These are phyloP conservation scores for Suillus variegatus DNA, from an alignment of 768 basidiomycete species.

Conservation along the genomic window DNA sequence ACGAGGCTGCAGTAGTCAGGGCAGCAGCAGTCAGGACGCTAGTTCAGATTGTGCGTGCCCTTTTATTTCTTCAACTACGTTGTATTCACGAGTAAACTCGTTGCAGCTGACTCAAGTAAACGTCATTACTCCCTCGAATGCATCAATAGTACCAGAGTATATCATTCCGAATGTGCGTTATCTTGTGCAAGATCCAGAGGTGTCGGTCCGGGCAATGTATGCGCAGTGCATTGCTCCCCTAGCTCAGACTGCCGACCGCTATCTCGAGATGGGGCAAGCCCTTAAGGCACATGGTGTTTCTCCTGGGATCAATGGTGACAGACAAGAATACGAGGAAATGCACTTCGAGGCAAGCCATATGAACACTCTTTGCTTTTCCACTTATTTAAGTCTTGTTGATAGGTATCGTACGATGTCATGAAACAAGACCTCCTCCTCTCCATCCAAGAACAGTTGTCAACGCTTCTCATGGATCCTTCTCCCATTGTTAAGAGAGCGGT, in stretches of 20 bases:
- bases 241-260: constrained; percentile 83
- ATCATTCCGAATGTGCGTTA: constrained; percentile 89
- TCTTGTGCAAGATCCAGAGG: constrained; percentile 80
- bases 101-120: constrained; percentile 59
- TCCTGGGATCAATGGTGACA: constrained; percentile 43
- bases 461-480: constrained; percentile 86
- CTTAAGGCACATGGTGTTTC: constrained; percentile 78
- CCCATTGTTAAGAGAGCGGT: constrained; percentile 91
- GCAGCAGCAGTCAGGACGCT: constrained; percentile 74
- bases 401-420: constrained; percentile 91
- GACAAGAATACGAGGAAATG: constrained; percentile 73
- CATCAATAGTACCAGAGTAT: constrained; percentile 90
- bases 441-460: constrained; percentile 85
- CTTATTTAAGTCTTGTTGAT: neutral
- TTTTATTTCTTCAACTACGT: neutral
- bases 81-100: constrained; percentile 33
- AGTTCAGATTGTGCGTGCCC: constrained; percentile 72
- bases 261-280: constrained; percentile 93
- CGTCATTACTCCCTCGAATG: constrained; percentile 64
- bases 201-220: constrained; percentile 77
- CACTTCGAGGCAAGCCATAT: constrained; percentile 69
- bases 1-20: constrained; percentile 85
- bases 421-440: constrained; percentile 82
- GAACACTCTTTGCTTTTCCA: neutral
- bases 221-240: constrained; percentile 86